Evolutionary conservation across 495 filamentous ascomycete species (phyloP), one percentile per base, ranked within the genome.

Genomic region (Glutinoglossum americanum): DNA sequence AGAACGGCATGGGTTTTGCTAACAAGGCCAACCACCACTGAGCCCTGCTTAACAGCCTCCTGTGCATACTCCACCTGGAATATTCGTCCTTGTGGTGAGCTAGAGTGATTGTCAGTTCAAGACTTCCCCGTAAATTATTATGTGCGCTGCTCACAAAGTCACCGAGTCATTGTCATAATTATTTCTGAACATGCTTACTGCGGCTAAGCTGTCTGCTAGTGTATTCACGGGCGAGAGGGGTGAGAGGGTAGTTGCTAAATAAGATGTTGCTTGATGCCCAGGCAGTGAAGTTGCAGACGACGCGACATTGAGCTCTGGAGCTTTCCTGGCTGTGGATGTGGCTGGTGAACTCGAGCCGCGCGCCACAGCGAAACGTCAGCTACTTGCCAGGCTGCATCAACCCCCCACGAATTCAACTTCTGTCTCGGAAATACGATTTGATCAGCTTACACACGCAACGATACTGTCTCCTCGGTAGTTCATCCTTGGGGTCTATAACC

Each of bases 131-230:
- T 54, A 21, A 19, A 19, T 45, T 32, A 23, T 35, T 11, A 35
- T 44, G 58, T 41, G 61, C 54, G 56, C 60, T 63, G 70, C 79
- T 73, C 78, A 96, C 89, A 97, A 98, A 73, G 92, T 98, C 72
- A 98, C 90, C 35, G 89, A 89, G 74, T 98, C 92, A 79, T 97
- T 98, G 74, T 98, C 92, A 78, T 98, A 98, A 73, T 97, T 96
- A 76, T 98, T 98, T 73, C 92, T 80, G 76, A 98, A 98, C 92
- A 98, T 98, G 60, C 67, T 81, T 73, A 10, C 23, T 48, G 35
- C n/a, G 23, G 1, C 33, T 6, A 15, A 32, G 23, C 21, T 32
- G 57, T 6, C 1, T 53, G 1, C 28, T 21, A 45, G 19, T 21
- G 3, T 4, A 21, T 21, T 45, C 10, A 21, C 17, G 7, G 0